Conservation (phyloP, 768 basidiomycete species). For the Gloeophyllum trabeum region DNA sequence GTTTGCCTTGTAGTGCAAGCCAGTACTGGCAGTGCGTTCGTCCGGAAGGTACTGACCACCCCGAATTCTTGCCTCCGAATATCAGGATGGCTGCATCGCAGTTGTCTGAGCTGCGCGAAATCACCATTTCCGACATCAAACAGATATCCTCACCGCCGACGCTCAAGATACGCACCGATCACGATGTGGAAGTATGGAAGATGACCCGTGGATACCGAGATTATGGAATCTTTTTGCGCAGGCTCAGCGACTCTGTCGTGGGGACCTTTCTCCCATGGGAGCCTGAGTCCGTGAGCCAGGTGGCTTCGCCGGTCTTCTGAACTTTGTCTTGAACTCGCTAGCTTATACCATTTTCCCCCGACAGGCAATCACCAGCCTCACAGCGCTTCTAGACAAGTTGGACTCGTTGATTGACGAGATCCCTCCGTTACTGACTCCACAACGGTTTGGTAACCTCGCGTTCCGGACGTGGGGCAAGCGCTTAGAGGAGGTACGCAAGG, state of each 20-base stretch:
- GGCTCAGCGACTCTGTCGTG: constrained; percentile 69
- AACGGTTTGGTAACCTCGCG: constrained; percentile 87
- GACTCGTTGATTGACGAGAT: constrained; percentile 73
- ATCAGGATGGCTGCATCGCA: no score
- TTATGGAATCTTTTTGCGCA: constrained; percentile 63
- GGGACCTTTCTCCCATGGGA: constrained; percentile 43
- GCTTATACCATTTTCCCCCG: neutral
- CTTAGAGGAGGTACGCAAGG: constrained; percentile 55
- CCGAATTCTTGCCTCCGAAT: no score
- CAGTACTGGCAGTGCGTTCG: no score
- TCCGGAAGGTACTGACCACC: no score
- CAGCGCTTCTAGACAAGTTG: constrained; percentile 54
- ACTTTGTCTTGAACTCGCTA: neutral
- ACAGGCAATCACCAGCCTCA: constrained; percentile 35
- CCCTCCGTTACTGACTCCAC: constrained; percentile 61
- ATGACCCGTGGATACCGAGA: constrained; percentile 59
- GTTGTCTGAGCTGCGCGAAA: constrained; percentile 17
- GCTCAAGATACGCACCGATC: constrained; percentile 58
- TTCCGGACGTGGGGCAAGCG: constrained; percentile 79
- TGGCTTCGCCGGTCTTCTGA: constrained; percentile 6
- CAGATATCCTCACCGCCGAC: constrained; percentile 20
- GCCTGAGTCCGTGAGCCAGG: constrained; percentile 13
- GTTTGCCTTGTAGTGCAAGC: no score
- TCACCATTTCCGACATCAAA: constrained; percentile 14
- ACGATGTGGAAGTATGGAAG: constrained; percentile 67